Evolutionary conservation across 768 basidiomycete genomes (phyloP).

Genomic region (Myochromella boudieri): DNA sequence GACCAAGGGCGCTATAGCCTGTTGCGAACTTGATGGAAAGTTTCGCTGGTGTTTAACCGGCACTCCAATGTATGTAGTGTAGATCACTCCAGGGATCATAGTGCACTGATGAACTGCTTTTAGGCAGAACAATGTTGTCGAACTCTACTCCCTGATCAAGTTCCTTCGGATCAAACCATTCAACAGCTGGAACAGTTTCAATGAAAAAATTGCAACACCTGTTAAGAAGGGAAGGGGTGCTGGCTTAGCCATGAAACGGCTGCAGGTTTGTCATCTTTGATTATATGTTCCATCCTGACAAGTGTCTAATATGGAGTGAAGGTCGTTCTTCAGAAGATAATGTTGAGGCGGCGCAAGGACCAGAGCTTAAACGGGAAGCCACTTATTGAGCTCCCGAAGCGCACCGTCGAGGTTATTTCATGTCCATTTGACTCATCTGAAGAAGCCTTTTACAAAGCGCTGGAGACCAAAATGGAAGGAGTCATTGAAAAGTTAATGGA

Average conservation of each 20-base stretch:
- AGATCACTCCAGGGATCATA: conserved; percentile 13
- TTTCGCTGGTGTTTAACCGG: conserved; percentile 90
- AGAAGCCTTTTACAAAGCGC: conserved; percentile 71
- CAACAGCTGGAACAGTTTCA: conserved; percentile 79
- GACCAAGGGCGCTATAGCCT: conserved; percentile 76
- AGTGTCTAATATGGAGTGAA: too few species aligned
- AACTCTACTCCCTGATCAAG: conserved; percentile 85
- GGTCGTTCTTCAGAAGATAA: conserved; percentile 81
- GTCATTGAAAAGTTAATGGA: conserved; percentile 68
- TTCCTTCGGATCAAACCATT: conserved; percentile 86
- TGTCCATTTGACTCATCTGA: conserved; percentile 82
- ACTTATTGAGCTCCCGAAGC: conserved; percentile 76
- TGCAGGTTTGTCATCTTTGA: conserved; percentile 52
- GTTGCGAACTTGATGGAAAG: conserved; percentile 72
- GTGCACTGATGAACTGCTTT: conserved; percentile 28
- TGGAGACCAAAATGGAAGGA: conserved; percentile 66
- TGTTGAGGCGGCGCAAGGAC: conserved; percentile 87
- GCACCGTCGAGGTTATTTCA: conserved; percentile 67
- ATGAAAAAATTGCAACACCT: conserved; percentile 73
- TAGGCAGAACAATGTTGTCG: conserved; percentile 89
- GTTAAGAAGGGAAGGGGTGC: conserved; percentile 67
- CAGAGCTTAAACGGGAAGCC: conserved; percentile 75
- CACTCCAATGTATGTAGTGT: conserved; percentile 63
- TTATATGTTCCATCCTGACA: too few species aligned
- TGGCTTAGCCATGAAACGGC: conserved; percentile 73